These are phyloP conservation scores for Backusella psychrophila DNA, from an alignment of 192 early-diverging fungal genomes.

Conservation along the genomic window DNA sequence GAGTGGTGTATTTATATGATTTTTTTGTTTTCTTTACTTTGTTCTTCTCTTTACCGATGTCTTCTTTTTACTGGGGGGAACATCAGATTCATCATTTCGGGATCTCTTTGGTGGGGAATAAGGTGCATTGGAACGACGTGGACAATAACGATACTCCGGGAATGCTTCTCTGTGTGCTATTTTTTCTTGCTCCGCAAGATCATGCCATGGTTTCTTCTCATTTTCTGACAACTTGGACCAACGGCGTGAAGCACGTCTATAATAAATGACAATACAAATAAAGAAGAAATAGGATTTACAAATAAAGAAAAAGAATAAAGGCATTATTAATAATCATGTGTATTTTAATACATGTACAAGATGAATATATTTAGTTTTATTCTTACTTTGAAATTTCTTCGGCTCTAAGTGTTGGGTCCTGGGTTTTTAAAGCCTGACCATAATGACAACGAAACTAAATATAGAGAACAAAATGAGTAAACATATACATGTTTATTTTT, in stretches of 20 bases:
- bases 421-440: constrained; percentile 36
- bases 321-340: not conserved
- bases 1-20: not conserved
- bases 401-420: constrained; percentile 36
- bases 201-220: constrained; percentile 38
- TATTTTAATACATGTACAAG: not conserved
- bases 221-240: constrained; percentile 32
- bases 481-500: not conserved
- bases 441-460: constrained; percentile 37
- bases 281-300: not conserved
- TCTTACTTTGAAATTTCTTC: constrained; percentile 41
- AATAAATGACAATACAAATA: not conserved
- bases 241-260: constrained; percentile 35
- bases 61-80: not conserved
- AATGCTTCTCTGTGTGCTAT: constrained; percentile 37
- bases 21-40: not conserved
- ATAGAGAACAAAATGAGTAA: not conserved
- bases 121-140: constrained; percentile 17
- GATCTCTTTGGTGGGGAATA: constrained; percentile 5
- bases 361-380: not conserved
- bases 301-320: not conserved
- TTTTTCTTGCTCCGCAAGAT: constrained; percentile 38
- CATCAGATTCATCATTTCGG: not conserved
- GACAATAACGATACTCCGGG: constrained; percentile 39
- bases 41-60: not conserved